phyloP scores from a whole-genome alignment of 1,139 yeast genomes.

The Martiniozyma asiatica region DNA sequence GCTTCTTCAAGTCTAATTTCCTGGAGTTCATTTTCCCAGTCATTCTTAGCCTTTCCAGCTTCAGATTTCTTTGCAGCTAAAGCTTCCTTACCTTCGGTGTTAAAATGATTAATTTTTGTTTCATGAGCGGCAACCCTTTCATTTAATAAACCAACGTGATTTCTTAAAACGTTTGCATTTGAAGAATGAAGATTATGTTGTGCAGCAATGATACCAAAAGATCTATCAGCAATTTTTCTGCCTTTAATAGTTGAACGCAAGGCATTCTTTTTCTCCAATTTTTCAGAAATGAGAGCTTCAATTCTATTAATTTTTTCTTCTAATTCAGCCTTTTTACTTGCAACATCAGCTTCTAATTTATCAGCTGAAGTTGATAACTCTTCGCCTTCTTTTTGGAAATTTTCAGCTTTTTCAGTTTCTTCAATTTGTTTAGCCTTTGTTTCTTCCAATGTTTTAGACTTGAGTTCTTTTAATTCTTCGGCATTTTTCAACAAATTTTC shows the following conservation, averaged over 20 bases:
- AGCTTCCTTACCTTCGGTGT: slow-evolving; percentile 27
- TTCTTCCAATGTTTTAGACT: slow-evolving; percentile 37
- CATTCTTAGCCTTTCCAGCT: slow-evolving; percentile 30
- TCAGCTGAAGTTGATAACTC: slow-evolving; percentile 35
- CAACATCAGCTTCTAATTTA: slow-evolving; percentile 30
- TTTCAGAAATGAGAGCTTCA: slow-evolving; percentile 31
- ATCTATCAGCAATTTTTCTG: slow-evolving; percentile 31
- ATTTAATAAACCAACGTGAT: slow-evolving; percentile 35
- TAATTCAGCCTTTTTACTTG: slow-evolving; percentile 29
- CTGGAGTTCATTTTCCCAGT: slow-evolving; percentile 35
- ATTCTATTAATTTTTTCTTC: slow-evolving; percentile 16
- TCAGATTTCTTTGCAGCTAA: slow-evolving; percentile 28
- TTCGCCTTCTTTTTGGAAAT: slow-evolving; percentile 31
- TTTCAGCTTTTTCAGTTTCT: slow-evolving; percentile 35
- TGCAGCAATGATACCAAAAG: slow-evolving; percentile 25
- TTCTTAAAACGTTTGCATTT: slow-evolving; percentile 28
- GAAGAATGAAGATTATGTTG: slow-evolving; percentile 29
- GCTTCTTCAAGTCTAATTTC: slow-evolving; percentile 32
- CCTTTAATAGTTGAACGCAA: slow-evolving; percentile 28
- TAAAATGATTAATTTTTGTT: slow-evolving; percentile 30
- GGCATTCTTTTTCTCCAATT: slow-evolving; percentile 29
- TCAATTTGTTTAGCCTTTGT: slow-evolving; percentile 35
- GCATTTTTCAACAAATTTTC: slow-evolving; percentile 34
- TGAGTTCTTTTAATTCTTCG: slow-evolving; percentile 36
- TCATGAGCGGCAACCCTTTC: slow-evolving; percentile 34